Evolutionary conservation across 345 rosid species (phyloP), one percentile per base, ranked within the genome.

Genomic region (Pistacia atlantica): DNA sequence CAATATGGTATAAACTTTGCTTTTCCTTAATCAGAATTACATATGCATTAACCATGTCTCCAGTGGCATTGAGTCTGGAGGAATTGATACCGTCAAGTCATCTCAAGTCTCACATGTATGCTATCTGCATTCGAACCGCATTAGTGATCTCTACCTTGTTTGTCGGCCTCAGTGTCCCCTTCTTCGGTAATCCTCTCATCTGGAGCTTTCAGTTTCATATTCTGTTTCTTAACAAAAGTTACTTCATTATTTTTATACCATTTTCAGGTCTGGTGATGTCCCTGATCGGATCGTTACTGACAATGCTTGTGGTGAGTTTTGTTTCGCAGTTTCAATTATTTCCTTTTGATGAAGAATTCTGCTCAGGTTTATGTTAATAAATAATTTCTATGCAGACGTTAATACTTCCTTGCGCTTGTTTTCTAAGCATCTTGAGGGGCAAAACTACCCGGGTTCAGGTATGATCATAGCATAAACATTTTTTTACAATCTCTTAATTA

Each of bases 31-130:
- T 63, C 16, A 73, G 60, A 69, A 72, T 38, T 78, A 91, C 93
- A 75, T 91, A 93, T 86, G 99, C 99, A 46, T 85, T 95, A 82
- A 93, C 99, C 64, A 80, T 95, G 59, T 90, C 99, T 59, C 98
- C 99, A 0, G 98, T 95, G 42, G 98, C 98, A 55, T 80, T 95
- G 97, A 88, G 99, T 80, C 90, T 95, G 45, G 99, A 95, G 83
- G 99, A 95, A 73, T 80, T 95, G 81, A 75, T 95, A 77, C 96
- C 99, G 60, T 86, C 93, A 72, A 86, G 58, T 81, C 85, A 81
- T 45, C 73, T 68, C 55, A 88, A 87, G 83, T 88, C 91, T 79
- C 88, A 88, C 80, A 57, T 90, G 37, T 90, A 86, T 12, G 83
- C 92, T 2, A 84, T 93, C 45, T 33, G 83, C 84, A 91, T 95